Conservation (phyloP, 805 yeast species). For the Alloascoidea hylecoeti region DNA sequence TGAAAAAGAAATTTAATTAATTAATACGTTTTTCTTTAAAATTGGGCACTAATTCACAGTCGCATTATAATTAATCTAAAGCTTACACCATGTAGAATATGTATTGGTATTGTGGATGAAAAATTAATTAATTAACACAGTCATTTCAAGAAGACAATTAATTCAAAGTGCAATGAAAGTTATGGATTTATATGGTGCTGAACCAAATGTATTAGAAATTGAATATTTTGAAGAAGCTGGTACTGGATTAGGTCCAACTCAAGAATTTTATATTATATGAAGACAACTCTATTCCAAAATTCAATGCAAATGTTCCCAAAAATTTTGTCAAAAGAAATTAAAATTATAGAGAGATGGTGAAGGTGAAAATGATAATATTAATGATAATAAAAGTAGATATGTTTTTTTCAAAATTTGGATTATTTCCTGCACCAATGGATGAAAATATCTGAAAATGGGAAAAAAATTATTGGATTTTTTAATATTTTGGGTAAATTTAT, state of each 20-base stretch:
- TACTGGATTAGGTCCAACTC: conserved; percentile 93
- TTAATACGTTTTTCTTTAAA: no score
- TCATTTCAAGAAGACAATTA: conserved; percentile 54
- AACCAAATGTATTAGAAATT: conserved; percentile 75
- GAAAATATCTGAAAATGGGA: conserved; percentile 19
- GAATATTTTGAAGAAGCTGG: conserved; percentile 88
- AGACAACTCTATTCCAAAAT: no score
- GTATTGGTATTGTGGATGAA: no score
- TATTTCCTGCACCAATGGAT: conserved; percentile 61
- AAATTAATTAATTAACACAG: no score
- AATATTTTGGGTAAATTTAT: conserved; percentile 65
- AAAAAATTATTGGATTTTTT: conserved; percentile 37
- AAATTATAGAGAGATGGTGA: conserved; percentile 53
- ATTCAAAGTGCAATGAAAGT: conserved; percentile 72
- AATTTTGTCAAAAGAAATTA: conserved; percentile 43
- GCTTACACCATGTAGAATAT: no score
- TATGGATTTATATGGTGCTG: conserved; percentile 57
- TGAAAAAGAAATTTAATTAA: no score
- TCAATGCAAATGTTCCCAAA: no score
- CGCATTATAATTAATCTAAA: no score
- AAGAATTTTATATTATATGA: conserved; percentile 77
- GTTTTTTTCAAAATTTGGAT: conserved; percentile 30
- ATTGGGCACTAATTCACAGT: no score
- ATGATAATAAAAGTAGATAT: conserved; percentile 27
- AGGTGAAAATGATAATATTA: conserved; percentile 9